Conservation (phyloP, 345 rosid genomes). For the Cardiospermum halicacabum region DNA sequence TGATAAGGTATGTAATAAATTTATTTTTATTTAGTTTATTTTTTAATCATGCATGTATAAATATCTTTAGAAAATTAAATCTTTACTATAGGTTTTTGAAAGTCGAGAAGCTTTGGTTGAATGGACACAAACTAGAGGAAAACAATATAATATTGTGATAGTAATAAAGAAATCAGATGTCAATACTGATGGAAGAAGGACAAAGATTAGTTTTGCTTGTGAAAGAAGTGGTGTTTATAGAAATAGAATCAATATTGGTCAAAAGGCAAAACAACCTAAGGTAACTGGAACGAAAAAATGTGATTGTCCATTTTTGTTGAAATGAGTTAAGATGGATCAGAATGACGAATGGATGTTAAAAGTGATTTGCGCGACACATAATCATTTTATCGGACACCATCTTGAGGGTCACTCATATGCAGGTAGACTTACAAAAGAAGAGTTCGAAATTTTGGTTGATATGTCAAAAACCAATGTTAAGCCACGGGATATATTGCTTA, state of each 20-base stretch:
- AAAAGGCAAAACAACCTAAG: neutral
- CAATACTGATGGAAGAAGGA: neutral
- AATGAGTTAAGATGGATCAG: neutral
- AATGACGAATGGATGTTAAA: neutral
- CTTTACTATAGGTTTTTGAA: neutral
- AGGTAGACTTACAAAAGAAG: no score
- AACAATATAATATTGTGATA: neutral
- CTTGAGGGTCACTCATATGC: no score
- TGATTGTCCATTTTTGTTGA: neutral
- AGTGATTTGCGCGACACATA: no score
- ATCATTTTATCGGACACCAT: neutral
- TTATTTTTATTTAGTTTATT: no score
- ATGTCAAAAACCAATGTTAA: neutral
- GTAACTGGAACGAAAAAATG: neutral
- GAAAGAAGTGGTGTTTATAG: neutral
- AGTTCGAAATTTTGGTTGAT: neutral
- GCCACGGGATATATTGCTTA: neutral
- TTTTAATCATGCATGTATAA: no score
- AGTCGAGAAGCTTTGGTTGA: neutral
- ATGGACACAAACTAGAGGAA: neutral
- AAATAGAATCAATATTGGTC: neutral
- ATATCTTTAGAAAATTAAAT: no score
- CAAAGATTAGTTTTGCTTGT: neutral
- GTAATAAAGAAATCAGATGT: neutral
- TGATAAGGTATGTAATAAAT: neutral